These are phyloP conservation scores for Cubamyces sp. DNA, from an alignment of 768 basidiomycete species.

Conservation along the genomic window DNA sequence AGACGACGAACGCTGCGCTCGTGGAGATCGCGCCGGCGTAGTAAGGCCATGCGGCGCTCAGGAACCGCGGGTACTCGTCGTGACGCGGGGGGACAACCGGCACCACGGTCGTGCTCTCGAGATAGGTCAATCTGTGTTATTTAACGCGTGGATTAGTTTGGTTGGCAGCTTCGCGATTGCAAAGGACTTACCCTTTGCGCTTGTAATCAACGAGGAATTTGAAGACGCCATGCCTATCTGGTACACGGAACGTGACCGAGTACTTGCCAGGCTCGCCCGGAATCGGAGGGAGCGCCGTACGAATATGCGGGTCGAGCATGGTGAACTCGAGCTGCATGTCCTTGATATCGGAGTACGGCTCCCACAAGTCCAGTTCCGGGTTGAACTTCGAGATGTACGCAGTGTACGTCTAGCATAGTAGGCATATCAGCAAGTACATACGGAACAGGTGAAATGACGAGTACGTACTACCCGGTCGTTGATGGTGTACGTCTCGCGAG, in stretches of 20 bases:
- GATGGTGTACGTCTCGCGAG: slow-evolving; percentile 79
- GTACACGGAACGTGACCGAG: slow-evolving; percentile 82
- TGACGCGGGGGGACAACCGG: slow-evolving; percentile 92
- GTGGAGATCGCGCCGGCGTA: slow-evolving; percentile 92
- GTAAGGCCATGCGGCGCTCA: slow-evolving; percentile 95
- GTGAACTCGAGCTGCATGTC: slow-evolving; percentile 96
- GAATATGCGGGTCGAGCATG: slow-evolving; percentile 97
- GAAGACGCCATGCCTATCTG: slow-evolving; percentile 97
- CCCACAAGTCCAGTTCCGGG: slow-evolving; percentile 60
- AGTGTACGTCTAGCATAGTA: slow-evolving; percentile 67
- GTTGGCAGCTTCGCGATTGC: not conserved
- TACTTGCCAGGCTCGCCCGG: slow-evolving; percentile 66
- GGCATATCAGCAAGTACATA: not conserved
- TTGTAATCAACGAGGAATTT: slow-evolving; percentile 94
- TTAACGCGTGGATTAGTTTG: not conserved
- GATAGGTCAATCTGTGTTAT: slow-evolving; percentile 64
- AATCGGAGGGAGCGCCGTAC: slow-evolving; percentile 71
- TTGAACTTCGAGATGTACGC: slow-evolving; percentile 75
- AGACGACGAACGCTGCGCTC: slow-evolving; percentile 81
- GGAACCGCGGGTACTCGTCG: slow-evolving; percentile 94
- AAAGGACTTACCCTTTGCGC: slow-evolving; percentile 72
- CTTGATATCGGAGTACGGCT: slow-evolving; percentile 65
- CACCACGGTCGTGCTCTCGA: slow-evolving; percentile 75
- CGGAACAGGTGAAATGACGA: not conserved
- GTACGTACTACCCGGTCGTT: slow-evolving; percentile 79